Percentiles rank a stretch among this genome's conserved stretches.
Evolutionary conservation across 169 alveolate genomes (phyloP).

Genomic region (Plasmodium billcollinsi): DNA sequence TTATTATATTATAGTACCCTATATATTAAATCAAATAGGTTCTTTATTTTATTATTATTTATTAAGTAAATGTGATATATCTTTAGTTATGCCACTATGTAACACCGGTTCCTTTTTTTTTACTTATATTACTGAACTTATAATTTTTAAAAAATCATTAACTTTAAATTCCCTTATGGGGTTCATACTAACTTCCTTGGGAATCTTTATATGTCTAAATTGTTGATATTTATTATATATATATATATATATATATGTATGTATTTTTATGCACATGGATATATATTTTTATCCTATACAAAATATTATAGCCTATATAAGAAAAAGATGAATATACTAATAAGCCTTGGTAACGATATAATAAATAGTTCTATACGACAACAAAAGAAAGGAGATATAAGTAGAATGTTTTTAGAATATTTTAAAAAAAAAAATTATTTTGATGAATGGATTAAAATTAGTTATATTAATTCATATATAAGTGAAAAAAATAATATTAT

Average conservation of each 20-base stretch:
- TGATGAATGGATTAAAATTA: conserved; percentile 55
- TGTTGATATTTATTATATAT: not conserved
- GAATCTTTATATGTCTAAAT: conserved; percentile 28
- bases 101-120: conserved; percentile 38
- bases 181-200: conserved; percentile 8
- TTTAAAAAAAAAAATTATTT: conserved; percentile 27
- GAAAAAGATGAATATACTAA: not conserved
- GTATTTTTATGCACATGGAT: no score
- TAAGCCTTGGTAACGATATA: conserved; percentile 61
- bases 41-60: conserved; percentile 62
- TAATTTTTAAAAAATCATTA: conserved; percentile 16
- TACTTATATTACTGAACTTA: conserved; percentile 59
- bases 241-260: no score
- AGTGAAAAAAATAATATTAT: conserved; percentile 38
- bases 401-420: conserved; percentile 43
- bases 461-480: conserved; percentile 50
- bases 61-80: conserved; percentile 32
- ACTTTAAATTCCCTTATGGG: conserved; percentile 55
- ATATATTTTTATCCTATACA: no score
- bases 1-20: conserved; percentile 28
- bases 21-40: conserved; percentile 59
- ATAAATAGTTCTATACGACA: conserved; percentile 4
- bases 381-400: conserved; percentile 47
- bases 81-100: conserved; percentile 68
- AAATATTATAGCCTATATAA: no score